These are phyloP conservation scores for Vaccinium darrowii DNA, from an alignment of 148 eudicot genomes.

Conservation along the genomic window DNA sequence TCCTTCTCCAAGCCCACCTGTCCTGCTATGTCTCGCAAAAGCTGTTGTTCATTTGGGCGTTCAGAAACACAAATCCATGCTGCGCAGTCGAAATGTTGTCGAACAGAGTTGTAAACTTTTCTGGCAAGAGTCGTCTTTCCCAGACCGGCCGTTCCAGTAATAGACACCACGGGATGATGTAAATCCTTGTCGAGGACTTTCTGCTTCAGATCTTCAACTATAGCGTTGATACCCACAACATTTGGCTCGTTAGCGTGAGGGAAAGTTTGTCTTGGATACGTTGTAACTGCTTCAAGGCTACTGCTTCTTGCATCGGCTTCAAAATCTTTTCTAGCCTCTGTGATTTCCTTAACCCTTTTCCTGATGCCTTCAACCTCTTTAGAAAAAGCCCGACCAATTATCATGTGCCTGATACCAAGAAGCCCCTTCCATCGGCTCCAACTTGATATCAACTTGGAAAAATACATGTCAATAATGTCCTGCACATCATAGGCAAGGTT, in stretches of 20 bases:
- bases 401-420: background rate
- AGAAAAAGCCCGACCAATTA: background rate
- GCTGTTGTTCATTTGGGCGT: background rate
- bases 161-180: background rate
- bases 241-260: background rate
- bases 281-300: background rate
- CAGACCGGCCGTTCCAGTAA: background rate
- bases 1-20: background rate
- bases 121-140: background rate
- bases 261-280: background rate
- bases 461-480: background rate
- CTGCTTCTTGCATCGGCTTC: background rate
- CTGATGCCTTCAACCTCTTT: background rate
- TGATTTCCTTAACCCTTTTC: background rate
- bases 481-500: background rate
- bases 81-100: background rate
- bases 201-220: background rate
- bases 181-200: background rate
- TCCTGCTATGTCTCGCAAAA: background rate
- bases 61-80: background rate
- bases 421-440: background rate
- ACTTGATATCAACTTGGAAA: background rate
- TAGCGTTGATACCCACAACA: background rate
- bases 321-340: background rate
- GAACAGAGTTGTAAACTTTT: background rate